Base-by-base conservation (phyloP, 345 rosid species). In the Hibiscus tridactylites region DNA sequence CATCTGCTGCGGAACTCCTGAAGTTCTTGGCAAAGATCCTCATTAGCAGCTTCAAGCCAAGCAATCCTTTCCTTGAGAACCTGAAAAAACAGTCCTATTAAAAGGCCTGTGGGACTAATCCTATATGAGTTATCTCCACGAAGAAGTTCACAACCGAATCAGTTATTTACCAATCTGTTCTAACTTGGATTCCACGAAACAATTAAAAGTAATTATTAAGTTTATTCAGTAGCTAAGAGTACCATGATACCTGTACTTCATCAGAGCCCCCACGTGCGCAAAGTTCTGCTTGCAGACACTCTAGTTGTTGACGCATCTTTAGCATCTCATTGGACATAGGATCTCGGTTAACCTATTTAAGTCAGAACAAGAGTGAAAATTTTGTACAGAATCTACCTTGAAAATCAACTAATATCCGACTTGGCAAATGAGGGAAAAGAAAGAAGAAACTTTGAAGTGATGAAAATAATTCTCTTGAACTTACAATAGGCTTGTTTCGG, bases 241-340 rank as follows among this genome's bases (percentile, higher is more conserved):
- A 77, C 59, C 8, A 50, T 69, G 68, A 65, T 83, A 95, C 98
- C 91, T 92, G 96, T 29, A 89, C 81, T 84, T 95, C 99, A 72
- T 86, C 85, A 3, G 91, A 85, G 74, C 87, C 97, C 3, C 85
- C 92, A 53, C 96, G 90, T 52, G 90, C 91, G 68, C 86, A 90
- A 79, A 95, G 99, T 85, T 95, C 99, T 46, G 99, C 98, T 78
- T 92, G 98, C 86, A 95, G 81, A 84, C 75, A 84, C 80, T 92
- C 97, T 24, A 95, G 85, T 80, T 92, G 94, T 79, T 92, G 99
- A 10, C 97, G 96, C 98, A 95, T 95, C 79, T 88, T 92, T 42
- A 95, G 82, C 96, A 95, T 95, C 86, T 95, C 97, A 83, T 80
- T 90, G 68, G 97, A 83, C 81, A 87, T 91, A n/a, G 96, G 98